Evolutionary conservation across 768 basidiomycete species (phyloP).

Genomic region (Zangia roseola): DNA sequence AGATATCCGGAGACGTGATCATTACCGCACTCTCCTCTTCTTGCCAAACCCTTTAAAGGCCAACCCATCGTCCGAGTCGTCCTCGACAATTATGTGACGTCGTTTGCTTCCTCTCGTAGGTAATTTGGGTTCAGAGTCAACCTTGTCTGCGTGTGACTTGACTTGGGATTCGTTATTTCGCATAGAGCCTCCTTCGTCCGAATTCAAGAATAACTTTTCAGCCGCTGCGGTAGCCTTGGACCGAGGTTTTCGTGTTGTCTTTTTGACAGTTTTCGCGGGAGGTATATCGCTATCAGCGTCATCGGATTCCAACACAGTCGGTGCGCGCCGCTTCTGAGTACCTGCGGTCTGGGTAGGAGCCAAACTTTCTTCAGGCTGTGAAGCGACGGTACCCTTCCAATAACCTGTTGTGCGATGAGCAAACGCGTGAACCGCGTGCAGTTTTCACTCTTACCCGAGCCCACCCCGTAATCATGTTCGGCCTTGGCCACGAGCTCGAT

Average conservation of each 20-base stretch:
- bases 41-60: slow-evolving; percentile 65
- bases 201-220: slow-evolving; percentile 52
- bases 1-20: not conserved
- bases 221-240: slow-evolving; percentile 25
- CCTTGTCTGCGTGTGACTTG: slow-evolving; percentile 7
- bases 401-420: slow-evolving; percentile 41
- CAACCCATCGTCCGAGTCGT: slow-evolving; percentile 70
- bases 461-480: slow-evolving; percentile 55
- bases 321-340: slow-evolving; percentile 24
- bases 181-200: slow-evolving; percentile 40
- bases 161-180: not conserved
- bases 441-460: slow-evolving; percentile 38
- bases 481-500: slow-evolving; percentile 54
- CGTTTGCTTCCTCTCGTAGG: slow-evolving; percentile 22
- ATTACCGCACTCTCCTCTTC: slow-evolving; percentile 22
- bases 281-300: slow-evolving; percentile 31
- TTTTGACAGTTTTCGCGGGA: slow-evolving; percentile 10
- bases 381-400: slow-evolving; percentile 46
- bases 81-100: slow-evolving; percentile 47
- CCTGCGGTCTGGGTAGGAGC: slow-evolving; percentile 17
- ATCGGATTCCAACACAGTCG: slow-evolving; percentile 41
- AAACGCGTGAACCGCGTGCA: slow-evolving; percentile 1
- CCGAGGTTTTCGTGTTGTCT: slow-evolving; percentile 21
- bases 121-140: not conserved
- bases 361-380: slow-evolving; percentile 15